Conservation (phyloP, 176 grass and related monocot genomes). For the Aegilops sharonensis region DNA sequence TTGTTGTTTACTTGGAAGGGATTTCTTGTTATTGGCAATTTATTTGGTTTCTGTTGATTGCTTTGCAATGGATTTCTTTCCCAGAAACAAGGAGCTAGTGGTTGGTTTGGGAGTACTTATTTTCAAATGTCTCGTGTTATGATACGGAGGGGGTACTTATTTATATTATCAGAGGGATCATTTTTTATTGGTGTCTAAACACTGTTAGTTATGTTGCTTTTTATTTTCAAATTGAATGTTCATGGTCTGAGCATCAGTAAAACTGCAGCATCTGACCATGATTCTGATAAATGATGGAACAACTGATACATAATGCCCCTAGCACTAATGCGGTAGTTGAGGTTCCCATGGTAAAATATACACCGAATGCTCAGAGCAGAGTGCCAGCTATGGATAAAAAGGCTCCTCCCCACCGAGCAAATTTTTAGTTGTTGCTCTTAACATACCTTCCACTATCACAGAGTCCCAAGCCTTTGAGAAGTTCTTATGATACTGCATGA, state of each 20-base stretch:
- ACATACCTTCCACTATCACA: neutral
- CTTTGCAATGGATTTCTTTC: no score
- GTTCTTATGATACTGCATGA: conserved; percentile 30
- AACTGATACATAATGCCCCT: conserved; percentile 40
- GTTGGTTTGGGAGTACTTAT: no score
- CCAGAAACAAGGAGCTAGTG: no score
- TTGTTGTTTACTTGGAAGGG: no score
- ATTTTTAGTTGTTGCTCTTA: conserved; percentile 22
- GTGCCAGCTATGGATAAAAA: conserved; percentile 24
- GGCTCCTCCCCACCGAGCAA: conserved; percentile 28
- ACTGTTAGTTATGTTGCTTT: neutral
- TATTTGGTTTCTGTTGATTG: no score
- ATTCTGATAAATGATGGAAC: conserved; percentile 16
- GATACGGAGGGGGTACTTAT: neutral
- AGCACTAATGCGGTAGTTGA: conserved; percentile 33
- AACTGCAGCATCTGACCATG: conserved; percentile 11
- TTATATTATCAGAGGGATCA: neutral
- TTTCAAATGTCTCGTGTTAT: no score
- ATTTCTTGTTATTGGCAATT: no score
- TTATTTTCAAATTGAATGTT: neutral
- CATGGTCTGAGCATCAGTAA: neutral
- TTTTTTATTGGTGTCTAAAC: conserved; percentile 14
- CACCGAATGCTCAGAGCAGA: conserved; percentile 31
- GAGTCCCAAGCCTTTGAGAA: neutral
- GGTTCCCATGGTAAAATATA: conserved; percentile 33